Base-by-base conservation (phyloP, 371 early-diverging fungal species). In the Mortierella sp. region DNA sequence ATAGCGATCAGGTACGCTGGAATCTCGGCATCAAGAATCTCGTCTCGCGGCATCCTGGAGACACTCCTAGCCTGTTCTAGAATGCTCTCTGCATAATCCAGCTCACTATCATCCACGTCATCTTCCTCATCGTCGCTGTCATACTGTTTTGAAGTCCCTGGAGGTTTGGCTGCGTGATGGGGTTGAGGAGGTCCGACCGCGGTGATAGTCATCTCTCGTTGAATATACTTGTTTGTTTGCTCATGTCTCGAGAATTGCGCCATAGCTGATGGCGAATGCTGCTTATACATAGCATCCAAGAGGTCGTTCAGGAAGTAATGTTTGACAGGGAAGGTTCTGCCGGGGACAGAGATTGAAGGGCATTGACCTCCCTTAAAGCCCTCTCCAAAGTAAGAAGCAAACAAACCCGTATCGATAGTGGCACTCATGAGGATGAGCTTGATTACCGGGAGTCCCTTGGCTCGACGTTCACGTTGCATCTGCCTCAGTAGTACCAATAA, bases 351-450 rank as follows among this genome's bases (percentile, higher is more conserved):
- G 12, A 95, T 73, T n/a, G 89, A 85, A 37, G 91, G 86, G 32
- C 89, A 73, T 52, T 77, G 75, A 5, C 77, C 78, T 59, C 90
- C 64, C 62, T 73, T 64, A 67, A 69, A 85, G 22, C 72, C 77
- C 24, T 84, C 85, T 0, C 84, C 77, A 75, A 94, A 95, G 73
- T 93, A 94, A 18, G 77, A 75, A 9, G 85, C 70, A 62, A 94
- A 90, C 30, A 85, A 54, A 9, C 86, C 75, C 0, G 87, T 77
- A 49, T 95, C 90, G 35, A 92, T 83, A 1, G 94, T 94, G 1
- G 94, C 94, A 63, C 93, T 92, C 94, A 94, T 93, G 37, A 95
- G 71, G 26, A 94, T 84, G 28, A 92, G 64, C 54, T 83, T 73
- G 39, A 93, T 77, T 12, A 70, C 72, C 3, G 80, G 67, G 10